Evolutionary conservation across 2,329 filamentous ascomycete species (phyloP), one percentile per base, ranked within the genome.

Genomic region (Raffaelea ambrosiae): DNA sequence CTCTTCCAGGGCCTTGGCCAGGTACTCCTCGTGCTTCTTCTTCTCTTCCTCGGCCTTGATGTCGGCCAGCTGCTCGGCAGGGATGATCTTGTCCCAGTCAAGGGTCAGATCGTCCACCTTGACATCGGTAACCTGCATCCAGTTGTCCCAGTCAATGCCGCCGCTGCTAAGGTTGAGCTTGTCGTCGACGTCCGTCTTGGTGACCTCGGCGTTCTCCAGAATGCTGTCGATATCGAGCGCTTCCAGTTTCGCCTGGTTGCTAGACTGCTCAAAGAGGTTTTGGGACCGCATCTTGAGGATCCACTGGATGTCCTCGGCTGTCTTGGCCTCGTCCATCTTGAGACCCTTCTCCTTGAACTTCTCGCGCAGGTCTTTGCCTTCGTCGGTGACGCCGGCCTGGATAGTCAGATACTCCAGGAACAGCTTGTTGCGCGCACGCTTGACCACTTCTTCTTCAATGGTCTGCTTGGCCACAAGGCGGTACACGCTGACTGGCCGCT

Each of bases 61-160:
- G 51, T 83, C 83, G 16, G 90, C 90, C 18, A 98, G 77, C 59
- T 95, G 83, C 8, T 95, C 89, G 51, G 90, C 89, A 1, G 93
- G 94, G 57, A 98, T 97, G 58, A 98, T 98, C 55, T 97, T 86
- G 59, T 98, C 93, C 93, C 93, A 98, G 56, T 94, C 89, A 22
- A 97, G 81, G 54, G 72, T 69, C 43, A 80, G 70, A 44, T 81
- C 77, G 50, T 97, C 87, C 21, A 97, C 86, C 67, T 97, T 97
- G 65, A 97, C 91, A 64, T 98, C 93, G 1, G 93, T 96, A 60
- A 95, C 95, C 61, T 97, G 89, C 70, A 98, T 83, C 65, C 97
- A 98, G 53, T 95, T 95, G 62, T 96, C 91, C 69, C 93, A 81
- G 56, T 81, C 77, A 43, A 81, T 81, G 48, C 77, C 93, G 60